phyloP scores from a whole-genome alignment of 1,284 basidiomycete species.

The Entoloma clypeatum region DNA sequence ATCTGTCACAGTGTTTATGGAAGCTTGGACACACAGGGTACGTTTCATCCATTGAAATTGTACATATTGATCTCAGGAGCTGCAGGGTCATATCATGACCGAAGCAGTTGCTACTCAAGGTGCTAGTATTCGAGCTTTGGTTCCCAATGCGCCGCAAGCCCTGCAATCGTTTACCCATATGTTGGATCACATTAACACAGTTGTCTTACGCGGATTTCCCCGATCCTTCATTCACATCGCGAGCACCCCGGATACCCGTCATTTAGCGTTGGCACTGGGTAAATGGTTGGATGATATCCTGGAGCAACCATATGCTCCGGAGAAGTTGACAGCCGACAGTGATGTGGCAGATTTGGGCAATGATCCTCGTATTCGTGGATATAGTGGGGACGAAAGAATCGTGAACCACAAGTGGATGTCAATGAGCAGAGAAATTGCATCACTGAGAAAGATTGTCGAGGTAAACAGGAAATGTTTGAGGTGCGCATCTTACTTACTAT shows the following conservation, averaged over 20 bases:
- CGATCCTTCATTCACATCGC: conserved; percentile 12
- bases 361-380: conserved; percentile 33
- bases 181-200: conserved; percentile 10
- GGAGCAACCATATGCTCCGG: conserved; percentile 6
- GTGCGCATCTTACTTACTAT: background rate
- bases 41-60: background rate
- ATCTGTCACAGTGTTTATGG: conserved; percentile 28
- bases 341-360: conserved; percentile 18
- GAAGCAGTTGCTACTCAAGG: conserved; percentile 10
- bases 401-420: conserved; percentile 26
- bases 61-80: conserved; percentile 4
- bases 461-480: conserved; percentile 24
- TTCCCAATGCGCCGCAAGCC: conserved; percentile 9
- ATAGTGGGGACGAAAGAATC: conserved; percentile 22
- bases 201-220: conserved; percentile 11
- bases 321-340: conserved; percentile 16
- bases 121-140: conserved; percentile 6
- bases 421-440: conserved; percentile 22
- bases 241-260: conserved; percentile 10
- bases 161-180: conserved; percentile 9
- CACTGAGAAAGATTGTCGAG: conserved; percentile 24
- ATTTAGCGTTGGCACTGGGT: conserved; percentile 6
- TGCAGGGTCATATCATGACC: conserved; percentile 21
- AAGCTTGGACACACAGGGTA: conserved; percentile 25
- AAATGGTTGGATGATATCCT: conserved; percentile 24